phyloP scores from a whole-genome alignment of 495 filamentous ascomycete species.

The Hyaloscypha bicolor region DNA sequence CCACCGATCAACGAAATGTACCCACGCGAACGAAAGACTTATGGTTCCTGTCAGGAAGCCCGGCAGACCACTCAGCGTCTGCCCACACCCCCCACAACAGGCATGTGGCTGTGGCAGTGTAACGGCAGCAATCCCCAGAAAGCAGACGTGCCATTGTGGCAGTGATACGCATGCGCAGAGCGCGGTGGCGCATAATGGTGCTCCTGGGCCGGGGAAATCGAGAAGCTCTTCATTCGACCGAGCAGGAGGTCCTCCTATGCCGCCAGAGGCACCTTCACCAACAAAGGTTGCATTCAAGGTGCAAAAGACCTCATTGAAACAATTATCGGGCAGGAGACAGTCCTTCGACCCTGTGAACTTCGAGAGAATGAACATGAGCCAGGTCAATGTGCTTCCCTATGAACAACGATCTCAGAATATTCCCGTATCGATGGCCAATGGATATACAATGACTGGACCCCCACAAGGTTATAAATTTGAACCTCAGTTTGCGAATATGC shows the following conservation, averaged over 20 bases:
- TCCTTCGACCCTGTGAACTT: constrained; percentile 46
- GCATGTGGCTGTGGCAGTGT: constrained; percentile 51
- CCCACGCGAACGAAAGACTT: constrained; percentile 69
- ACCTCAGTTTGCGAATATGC: constrained; percentile 28
- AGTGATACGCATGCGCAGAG: constrained; percentile 7
- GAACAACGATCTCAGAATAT: constrained; percentile 20
- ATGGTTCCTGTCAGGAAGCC: constrained; percentile 82
- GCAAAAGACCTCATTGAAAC: constrained; percentile 36
- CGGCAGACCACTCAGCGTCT: constrained; percentile 74
- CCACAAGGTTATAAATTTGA: constrained; percentile 21
- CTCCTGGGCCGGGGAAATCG: neutral
- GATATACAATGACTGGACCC: constrained; percentile 16
- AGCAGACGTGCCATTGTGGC: constrained; percentile 50
- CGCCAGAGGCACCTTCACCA: constrained; percentile 31
- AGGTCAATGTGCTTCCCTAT: constrained; percentile 40
- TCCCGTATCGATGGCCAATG: constrained; percentile 15
- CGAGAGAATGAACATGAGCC: constrained; percentile 47
- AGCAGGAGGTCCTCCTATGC: neutral
- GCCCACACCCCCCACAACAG: constrained; percentile 68
- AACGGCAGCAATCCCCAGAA: constrained; percentile 55
- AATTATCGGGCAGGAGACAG: constrained; percentile 42
- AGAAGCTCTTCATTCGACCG: neutral
- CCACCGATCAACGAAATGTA: constrained; percentile 84
- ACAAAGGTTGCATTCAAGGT: constrained; percentile 41
- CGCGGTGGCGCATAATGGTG: constrained; percentile 3